Base-by-base conservation (phyloP, 495 filamentous ascomycete species). In the Aspergillus sparsus region DNA sequence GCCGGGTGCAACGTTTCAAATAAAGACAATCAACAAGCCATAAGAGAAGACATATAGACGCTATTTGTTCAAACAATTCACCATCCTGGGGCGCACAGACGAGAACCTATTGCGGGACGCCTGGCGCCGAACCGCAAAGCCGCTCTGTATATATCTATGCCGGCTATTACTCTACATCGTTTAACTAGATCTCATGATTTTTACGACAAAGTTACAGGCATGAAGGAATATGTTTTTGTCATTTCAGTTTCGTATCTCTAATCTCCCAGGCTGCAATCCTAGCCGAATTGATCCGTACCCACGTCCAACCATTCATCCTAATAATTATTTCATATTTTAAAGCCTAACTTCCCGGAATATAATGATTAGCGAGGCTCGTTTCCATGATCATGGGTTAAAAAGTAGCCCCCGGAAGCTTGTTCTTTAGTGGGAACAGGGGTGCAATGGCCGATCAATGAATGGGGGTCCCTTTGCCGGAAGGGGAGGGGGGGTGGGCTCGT, bases 1-100 rank as follows among this genome's bases (percentile, higher is more conserved):
- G 36, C 95, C 94, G 7, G 83, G 82, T 5, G 94, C 93, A 49
- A 92, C 90, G 1, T 98, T 98, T 75, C 95, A 98, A 76, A 97
- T 98, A 75, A 96, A 96, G 80, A 95, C 89, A 9, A 74, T 87
- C 21, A 77, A 83, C 50, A 89, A 86, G 69, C 68, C 84, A 55
- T 79, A 57, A 57, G n/a, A 32, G 9, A 18, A 51, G 16, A n/a
- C 33, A 36, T 41, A 9, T 36, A 33, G 9, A 8, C 37, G 13
- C 21, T 18, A 51, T 15, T 18, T 37, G 13, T 27, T n/a, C 42
- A 7, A 36, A 34, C 11, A 3, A 8, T 50, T 33, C 27, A 27
- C 18, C 27, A 51, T 2, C 5, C 7, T 51, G 21, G 21, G 21
- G 21, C 33, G 27, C 11, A 47, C 44, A 21, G 6, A 21, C 27